Evolutionary conservation across 345 rosid genomes (phyloP).

Genomic region (Geranium brycei): DNA sequence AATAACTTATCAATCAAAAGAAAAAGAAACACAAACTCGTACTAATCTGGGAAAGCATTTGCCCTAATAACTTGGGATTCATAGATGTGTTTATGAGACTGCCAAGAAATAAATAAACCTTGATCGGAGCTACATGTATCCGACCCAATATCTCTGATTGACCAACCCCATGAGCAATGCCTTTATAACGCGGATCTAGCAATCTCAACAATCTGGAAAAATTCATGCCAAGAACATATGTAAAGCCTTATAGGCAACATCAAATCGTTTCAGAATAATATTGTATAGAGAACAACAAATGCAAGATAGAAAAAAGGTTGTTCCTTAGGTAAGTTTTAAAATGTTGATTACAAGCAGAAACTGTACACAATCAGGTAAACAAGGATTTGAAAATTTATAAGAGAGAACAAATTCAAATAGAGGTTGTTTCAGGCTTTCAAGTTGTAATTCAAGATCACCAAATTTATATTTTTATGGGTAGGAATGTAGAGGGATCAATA

Average conservation of each 20-base stretch:
- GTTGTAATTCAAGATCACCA: background rate
- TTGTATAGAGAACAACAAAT: background rate
- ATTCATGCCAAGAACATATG: slow-evolving; percentile 8
- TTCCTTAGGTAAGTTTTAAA: background rate
- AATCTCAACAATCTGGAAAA: slow-evolving; percentile 72
- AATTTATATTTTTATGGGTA: background rate
- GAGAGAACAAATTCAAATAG: background rate
- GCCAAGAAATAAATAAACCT: slow-evolving; percentile 29
- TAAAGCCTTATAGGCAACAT: background rate
- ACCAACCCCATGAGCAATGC: slow-evolving; percentile 98
- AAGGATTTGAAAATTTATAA: background rate
- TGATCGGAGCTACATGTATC: slow-evolving; percentile 93
- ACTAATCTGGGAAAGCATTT: background rate
- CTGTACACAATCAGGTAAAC: background rate
- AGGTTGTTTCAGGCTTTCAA: background rate
- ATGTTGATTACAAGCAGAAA: slow-evolving; percentile 2
- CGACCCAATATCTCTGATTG: slow-evolving; percentile 95
- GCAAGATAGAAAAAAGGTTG: background rate
- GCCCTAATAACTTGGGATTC: background rate
- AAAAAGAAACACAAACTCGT: background rate
- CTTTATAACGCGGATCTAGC: slow-evolving; percentile 78
- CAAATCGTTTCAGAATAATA: background rate
- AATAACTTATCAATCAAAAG: background rate
- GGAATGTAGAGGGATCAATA: background rate
- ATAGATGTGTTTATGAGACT: background rate